These are phyloP conservation scores for Coniochaeta sp. DNA, from an alignment of 2,329 filamentous ascomycete genomes.

Conservation along the genomic window DNA sequence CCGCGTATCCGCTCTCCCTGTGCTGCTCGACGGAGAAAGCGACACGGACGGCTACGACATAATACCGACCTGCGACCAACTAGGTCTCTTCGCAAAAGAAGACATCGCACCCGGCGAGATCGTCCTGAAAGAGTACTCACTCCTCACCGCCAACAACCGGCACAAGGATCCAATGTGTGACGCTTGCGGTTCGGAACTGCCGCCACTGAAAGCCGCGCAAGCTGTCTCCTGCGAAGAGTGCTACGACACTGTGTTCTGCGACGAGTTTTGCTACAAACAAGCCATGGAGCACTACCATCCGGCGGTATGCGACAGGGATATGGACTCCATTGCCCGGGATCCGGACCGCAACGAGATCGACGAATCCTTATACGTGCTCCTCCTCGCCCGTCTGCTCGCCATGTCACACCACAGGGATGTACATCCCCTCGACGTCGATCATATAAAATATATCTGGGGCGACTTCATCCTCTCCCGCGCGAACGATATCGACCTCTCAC, in stretches of 20 bases:
- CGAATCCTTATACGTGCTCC: constrained; percentile 54
- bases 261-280: constrained; percentile 48
- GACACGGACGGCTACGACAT: constrained; percentile 40
- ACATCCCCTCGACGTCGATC: constrained; percentile 57
- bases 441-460: constrained; percentile 64
- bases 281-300: constrained; percentile 57
- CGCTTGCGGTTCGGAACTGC: constrained; percentile 72
- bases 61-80: constrained; percentile 60
- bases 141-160: constrained; percentile 83
- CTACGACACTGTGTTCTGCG: constrained; percentile 61
- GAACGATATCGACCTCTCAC: constrained; percentile 47
- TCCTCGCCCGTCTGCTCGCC: constrained; percentile 56
- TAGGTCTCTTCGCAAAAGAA: constrained; percentile 83
- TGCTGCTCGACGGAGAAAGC: constrained; percentile 53
- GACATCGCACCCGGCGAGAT: constrained; percentile 71
- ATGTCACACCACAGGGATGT: constrained; percentile 53
- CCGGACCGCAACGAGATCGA: constrained; percentile 52
- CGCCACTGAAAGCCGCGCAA: constrained; percentile 41
- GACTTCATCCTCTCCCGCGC: constrained; percentile 49
- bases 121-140: constrained; percentile 74
- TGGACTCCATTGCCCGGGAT: constrained; percentile 60
- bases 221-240: constrained; percentile 54
- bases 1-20: constrained; percentile 66
- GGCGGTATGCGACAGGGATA: constrained; percentile 58
- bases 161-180: constrained; percentile 84